These are phyloP conservation scores for Moesziomyces sp. DNA, from an alignment of 1,284 basidiomycete genomes.

Conservation along the genomic window DNA sequence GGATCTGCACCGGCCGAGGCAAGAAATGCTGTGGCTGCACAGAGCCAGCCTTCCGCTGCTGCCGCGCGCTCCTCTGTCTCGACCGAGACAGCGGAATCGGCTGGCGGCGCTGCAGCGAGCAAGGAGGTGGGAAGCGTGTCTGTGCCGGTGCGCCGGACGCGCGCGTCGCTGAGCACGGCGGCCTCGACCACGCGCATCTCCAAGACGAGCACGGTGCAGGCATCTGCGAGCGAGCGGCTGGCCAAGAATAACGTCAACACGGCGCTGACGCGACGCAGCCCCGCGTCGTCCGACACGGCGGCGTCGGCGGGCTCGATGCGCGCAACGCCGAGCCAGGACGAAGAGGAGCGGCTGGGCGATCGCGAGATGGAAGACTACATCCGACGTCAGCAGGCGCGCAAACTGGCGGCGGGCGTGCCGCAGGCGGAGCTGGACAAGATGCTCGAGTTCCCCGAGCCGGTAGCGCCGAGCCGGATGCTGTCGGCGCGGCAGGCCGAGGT, in stretches of 20 bases:
- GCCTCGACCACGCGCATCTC: constrained; percentile 9
- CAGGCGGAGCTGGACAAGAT: constrained; percentile 89
- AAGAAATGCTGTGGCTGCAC: constrained; percentile 2
- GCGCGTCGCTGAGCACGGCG: constrained; percentile 33
- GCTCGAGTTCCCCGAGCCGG: constrained; percentile 90
- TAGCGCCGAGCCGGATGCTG: constrained; percentile 76
- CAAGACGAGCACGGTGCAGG: constrained; percentile 16
- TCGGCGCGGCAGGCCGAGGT: constrained; percentile 74
- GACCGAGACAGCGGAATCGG: constrained; percentile 11
- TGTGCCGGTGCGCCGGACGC: constrained; percentile 36
- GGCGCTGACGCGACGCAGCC: constrained; percentile 29
- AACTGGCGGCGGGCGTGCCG: constrained; percentile 79
- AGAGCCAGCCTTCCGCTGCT: not conserved
- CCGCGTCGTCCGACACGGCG: constrained; percentile 28
- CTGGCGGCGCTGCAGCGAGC: constrained; percentile 10
- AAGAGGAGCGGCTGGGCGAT: constrained; percentile 90
- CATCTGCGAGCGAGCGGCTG: constrained; percentile 25
- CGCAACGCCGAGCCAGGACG: constrained; percentile 68
- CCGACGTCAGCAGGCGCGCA: constrained; percentile 86
- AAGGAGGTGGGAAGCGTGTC: constrained; percentile 16
- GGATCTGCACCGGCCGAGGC: not conserved
- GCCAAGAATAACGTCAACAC: constrained; percentile 17
- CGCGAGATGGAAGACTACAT: constrained; percentile 98
- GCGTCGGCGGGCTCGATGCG: constrained; percentile 21
- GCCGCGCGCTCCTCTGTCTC: constrained; percentile 5